Evolutionary conservation across 257 asterid species (phyloP).

Genomic region (Fraxinus cuspidata): DNA sequence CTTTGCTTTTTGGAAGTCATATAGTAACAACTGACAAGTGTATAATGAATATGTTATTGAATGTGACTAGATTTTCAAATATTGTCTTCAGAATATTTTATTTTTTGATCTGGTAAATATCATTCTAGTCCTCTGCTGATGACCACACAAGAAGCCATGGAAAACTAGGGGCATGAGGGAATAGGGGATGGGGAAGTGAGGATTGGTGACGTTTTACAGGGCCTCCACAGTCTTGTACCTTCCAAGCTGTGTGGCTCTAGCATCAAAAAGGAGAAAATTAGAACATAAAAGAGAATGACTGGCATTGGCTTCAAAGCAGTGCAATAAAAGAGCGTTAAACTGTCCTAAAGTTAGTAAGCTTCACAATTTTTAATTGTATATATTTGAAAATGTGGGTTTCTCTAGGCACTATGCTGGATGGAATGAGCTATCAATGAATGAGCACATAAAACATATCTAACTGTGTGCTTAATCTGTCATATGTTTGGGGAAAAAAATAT

Average conservation of each 20-base stretch:
- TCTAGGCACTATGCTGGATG: not conserved
- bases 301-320: conserved; percentile 6
- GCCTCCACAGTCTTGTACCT: not conserved
- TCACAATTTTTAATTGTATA: not conserved
- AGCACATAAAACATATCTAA: not conserved
- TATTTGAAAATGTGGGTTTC: not conserved
- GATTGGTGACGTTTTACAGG: not conserved
- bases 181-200: not conserved
- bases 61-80: conserved; percentile 5
- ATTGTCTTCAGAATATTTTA: conserved; percentile 1
- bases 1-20: not conserved
- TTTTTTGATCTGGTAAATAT: not conserved
- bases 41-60: not conserved
- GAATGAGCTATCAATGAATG: conserved; percentile 1
- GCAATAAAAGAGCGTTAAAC: not conserved
- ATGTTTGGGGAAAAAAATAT: not conserved
- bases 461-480: not conserved
- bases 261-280: conserved; percentile 2
- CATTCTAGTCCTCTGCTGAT: conserved; percentile 3
- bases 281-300: conserved; percentile 10
- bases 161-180: not conserved
- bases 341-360: not conserved
- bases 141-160: conserved; percentile 1
- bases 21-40: not conserved
- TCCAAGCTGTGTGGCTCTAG: conserved; percentile 2